phyloP scores from a whole-genome alignment of 2,329 filamentous ascomycete species.

The Simplicillium aogashimaense region DNA sequence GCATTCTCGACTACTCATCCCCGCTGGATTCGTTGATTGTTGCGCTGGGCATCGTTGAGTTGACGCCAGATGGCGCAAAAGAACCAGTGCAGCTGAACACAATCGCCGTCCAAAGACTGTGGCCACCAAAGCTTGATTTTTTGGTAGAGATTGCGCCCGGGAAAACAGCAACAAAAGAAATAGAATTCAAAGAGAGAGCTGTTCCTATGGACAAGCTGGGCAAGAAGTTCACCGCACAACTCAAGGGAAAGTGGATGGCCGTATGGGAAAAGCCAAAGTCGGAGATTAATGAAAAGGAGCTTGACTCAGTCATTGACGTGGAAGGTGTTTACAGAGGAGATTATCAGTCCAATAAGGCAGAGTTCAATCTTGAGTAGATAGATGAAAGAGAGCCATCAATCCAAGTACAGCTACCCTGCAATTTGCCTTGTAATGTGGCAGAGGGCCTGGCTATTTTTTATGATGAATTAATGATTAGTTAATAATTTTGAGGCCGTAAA shows the following conservation, averaged over 20 bases:
- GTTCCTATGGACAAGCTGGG: slow-evolving; percentile 23
- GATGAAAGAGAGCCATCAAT: too few species aligned
- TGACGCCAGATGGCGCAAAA: slow-evolving; percentile 23
- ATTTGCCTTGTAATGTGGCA: too few species aligned
- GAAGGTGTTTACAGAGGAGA: slow-evolving; percentile 10
- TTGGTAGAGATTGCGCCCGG: slow-evolving; percentile 29
- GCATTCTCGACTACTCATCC: slow-evolving; percentile 31
- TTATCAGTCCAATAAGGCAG: slow-evolving; percentile 11
- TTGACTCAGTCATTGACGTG: slow-evolving; percentile 10
- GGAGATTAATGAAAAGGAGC: slow-evolving; percentile 9
- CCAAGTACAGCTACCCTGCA: too few species aligned
- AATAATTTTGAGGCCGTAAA: too few species aligned
- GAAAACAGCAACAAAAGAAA: slow-evolving; percentile 19
- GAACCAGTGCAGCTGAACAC: slow-evolving; percentile 24
- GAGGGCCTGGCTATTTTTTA: too few species aligned
- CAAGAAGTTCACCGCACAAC: slow-evolving; percentile 19
- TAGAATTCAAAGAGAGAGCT: slow-evolving; percentile 25
- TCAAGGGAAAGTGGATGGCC: slow-evolving; percentile 26
- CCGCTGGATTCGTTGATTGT: slow-evolving; percentile 33
- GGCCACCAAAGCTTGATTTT: slow-evolving; percentile 28
- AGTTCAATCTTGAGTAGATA: too few species aligned
- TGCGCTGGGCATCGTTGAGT: slow-evolving; percentile 28
- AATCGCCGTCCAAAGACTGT: slow-evolving; percentile 26
- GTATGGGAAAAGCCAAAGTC: slow-evolving; percentile 17
- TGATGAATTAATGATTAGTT: too few species aligned